Base-by-base conservation (phyloP, 202 grass and related monocot genomes). In the Musa balbisiana region DNA sequence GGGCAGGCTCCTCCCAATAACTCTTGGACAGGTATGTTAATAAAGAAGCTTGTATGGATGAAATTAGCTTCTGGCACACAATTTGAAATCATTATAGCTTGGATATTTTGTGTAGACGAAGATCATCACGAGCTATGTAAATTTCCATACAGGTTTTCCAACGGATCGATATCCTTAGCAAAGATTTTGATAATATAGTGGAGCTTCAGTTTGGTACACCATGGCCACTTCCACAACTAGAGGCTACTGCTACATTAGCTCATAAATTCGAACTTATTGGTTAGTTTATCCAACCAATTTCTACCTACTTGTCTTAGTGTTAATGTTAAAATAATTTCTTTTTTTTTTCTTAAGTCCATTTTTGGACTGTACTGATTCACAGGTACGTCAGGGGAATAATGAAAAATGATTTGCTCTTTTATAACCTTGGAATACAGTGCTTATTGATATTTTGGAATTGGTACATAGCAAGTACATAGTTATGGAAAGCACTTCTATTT, bases 131-230 rank as follows among this genome's bases (percentile, higher is more conserved):
- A 20, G 9, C 43, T 50, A 51, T 14, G 29, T 21, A 21, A 51
- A 51, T 70, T 51, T 3, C 9, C 27, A 63, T 83, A 11, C 85
- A 93, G 90, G 93, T 93, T 64, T 93, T 89, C 72, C 90, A 97
- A 79, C 78, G 90, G 43, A 93, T 97, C 55, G 93, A 97, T 78
- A 74, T 91, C 16, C 67, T 97, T 26, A 91, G 86, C 69, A 62
- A 82, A 19, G 93, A 97, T 80, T 86, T 97, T 59, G 93, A 93
- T 73, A 97, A 97, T 74, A 85, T 97, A 67, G 93, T 89, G 15
- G 90, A 93, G 71, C 79, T 97, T 24, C 86, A 93, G 82, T 89
- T 93, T 71, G 86, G 86, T 59, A 83, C 86, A 76, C 93, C 93
- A 1, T 97, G 93, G 93, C 93, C 93, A 49, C 74, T 97, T 53